A percentile compares a stretch with the other conserved stretches of the same genome.
Evolutionary conservation across 345 rosid species (phyloP).

Genomic region (Luvunga scandens): DNA sequence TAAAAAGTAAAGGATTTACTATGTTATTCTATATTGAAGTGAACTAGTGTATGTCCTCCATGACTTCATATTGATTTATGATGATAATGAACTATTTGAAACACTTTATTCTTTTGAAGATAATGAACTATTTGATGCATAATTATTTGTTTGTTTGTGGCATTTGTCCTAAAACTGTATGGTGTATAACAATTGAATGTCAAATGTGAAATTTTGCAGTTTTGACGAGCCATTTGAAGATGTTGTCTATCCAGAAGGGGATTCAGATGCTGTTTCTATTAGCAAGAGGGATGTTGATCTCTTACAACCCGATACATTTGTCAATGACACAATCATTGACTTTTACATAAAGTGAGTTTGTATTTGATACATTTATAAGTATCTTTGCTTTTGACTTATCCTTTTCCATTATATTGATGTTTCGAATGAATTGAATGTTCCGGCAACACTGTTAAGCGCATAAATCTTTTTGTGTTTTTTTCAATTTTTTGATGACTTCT

Average conservation of each 20-base stretch:
- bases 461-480: background rate
- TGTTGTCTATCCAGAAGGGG: slow-evolving; percentile 82
- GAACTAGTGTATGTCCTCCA: background rate
- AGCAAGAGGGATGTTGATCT: slow-evolving; percentile 83
- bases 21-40: background rate
- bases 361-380: background rate
- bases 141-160: background rate
- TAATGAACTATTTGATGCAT: background rate
- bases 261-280: slow-evolving; percentile 80
- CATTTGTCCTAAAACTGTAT: background rate
- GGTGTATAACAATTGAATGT: slow-evolving; percentile 18
- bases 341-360: slow-evolving; percentile 73
- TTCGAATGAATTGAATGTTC: background rate
- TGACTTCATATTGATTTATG: background rate
- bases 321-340: slow-evolving; percentile 95
- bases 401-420: background rate
- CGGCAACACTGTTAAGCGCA: background rate
- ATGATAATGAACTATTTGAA: background rate
- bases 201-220: slow-evolving; percentile 43
- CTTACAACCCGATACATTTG: slow-evolving; percentile 68
- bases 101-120: background rate
- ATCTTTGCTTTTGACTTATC: slow-evolving; percentile 5
- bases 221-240: slow-evolving; percentile 66
- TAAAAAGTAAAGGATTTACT: background rate
- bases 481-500: background rate